Base-by-base conservation (phyloP, 352 stramenopile genomes). In the Phytophthora citrophthora region DNA sequence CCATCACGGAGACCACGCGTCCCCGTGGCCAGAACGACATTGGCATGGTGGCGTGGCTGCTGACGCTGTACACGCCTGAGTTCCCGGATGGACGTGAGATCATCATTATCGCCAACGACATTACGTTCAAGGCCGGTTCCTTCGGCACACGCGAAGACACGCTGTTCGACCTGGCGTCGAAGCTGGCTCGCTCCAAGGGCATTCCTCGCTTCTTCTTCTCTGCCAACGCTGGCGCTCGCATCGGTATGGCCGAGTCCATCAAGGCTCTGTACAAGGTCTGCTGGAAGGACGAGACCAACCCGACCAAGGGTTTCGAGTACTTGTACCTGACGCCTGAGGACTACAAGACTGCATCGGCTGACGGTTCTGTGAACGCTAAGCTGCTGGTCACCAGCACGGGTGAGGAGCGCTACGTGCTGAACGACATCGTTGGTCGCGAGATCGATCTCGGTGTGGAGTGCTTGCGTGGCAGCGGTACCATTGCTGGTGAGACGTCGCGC, bases 61-160 rank as follows among this genome's bases (percentile, higher is more conserved):
- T 99, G 57, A 98, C 89, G 55, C 68, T 99, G 20, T 98, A 97
- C 77, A 99, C 98, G 45, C 95, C 98, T 1, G 97, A 99, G 85
- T 99, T 98, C 81, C 97, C 94, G 13, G 80, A 96, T 53, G 97
- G 97, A 40, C 94, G 98, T 50, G 92, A 99, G 81, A 76, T 99
- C 38, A 86, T 99, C 15, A 76, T 99, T 46, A 99, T 99, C 83
- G 93, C 97, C 43, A 99, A 99, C 80, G 98, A 99, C 70, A 99
- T 99, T 71, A 99, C 98, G 26, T 93, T 98, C 81, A 98, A 99
- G 76, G 97, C 97, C 41, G 98, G 98, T 31, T 99, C 96, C 48
- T 99, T 99, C 72, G 98, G 98, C 59, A 99, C 97, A 18, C 83
- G 91, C 27, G 98, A 99, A 77, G 98, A 99, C 84, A 89, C 97